Evolutionary conservation across 176 grass and related monocot species (phyloP), one percentile per base, ranked within the genome.

Genomic region (Leersia perrieri): DNA sequence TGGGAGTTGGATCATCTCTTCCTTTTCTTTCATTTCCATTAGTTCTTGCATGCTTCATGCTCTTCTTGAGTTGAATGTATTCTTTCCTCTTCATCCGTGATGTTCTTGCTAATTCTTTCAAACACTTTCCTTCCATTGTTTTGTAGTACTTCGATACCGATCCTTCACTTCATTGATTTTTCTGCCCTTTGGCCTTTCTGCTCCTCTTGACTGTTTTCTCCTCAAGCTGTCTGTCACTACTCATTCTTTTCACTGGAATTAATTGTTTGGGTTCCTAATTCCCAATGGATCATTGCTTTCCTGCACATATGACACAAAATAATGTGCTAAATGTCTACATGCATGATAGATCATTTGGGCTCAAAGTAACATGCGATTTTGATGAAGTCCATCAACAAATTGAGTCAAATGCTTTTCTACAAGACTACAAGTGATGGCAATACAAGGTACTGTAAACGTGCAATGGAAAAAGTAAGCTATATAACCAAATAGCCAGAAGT

Each of bases 121-220:
- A n/a, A n/a, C n/a, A n/a, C n/a, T n/a, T n/a, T n/a, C n/a, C n/a
- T n/a, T n/a, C n/a, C 15, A 36, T 75, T 36, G 41, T 75, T 26
- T 75, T 11, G 2, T 68, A 44, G 66, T 62, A 45, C 36, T 44
- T 44, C 41, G 15, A 18, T 51, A 30, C 14, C 7, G 23, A 55
- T 49, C 10, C 40, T 83, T 66, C 1, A 32, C 49, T 72, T 14
- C 69, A 60, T 18, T 15, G 11, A 60, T 29, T 45, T 45, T 58
- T 7, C 33, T 58, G 20, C 32, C 58, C 45, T 42, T 76, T 58
- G 20, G 23, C 58, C 45, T 42, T 76, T 69, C 28, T 38, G 8
- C 29, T 66, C 60, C 41, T 45, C 40, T 72, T 45, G 8, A 36
- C n/a, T 74, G 39, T 64, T 82, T 63, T 51, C n/a, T 74, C 62